phyloP scores from a whole-genome alignment of 23 red algal genomes.

The Gracilaria gracilis region DNA sequence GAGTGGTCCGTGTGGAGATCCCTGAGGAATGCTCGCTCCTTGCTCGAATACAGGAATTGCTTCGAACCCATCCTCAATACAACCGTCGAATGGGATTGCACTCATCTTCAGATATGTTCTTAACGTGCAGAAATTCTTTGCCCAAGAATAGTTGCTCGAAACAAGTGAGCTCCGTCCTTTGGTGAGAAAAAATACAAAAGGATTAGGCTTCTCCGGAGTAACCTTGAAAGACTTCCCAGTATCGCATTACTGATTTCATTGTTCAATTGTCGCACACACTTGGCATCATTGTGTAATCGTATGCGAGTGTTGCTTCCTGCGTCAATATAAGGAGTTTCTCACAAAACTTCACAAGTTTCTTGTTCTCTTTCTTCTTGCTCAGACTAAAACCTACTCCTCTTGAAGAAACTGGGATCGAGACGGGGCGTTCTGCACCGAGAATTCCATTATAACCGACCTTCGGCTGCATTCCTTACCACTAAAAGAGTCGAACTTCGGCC shows the following conservation, averaged over 20 bases:
- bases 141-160: no score
- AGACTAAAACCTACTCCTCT: not conserved
- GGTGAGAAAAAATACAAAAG: no score
- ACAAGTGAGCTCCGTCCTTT: no score
- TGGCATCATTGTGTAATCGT: no score
- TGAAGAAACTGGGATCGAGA: not conserved
- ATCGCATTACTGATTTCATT: no score
- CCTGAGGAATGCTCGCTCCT: not conserved
- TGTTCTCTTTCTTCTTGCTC: not conserved
- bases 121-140: not conserved
- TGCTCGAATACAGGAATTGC: conserved; percentile 16
- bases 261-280: no score
- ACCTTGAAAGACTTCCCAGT: no score
- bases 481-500: no score
- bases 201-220: no score
- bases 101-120: not conserved
- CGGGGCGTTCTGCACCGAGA: not conserved
- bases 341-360: not conserved
- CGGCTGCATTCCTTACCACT: no score
- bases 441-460: not conserved
- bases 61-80: conserved; percentile 19
- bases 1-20: conserved; percentile 21
- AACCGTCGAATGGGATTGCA: not conserved
- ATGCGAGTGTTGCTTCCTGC: no score
- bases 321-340: not conserved